phyloP scores from a whole-genome alignment of 1,284 basidiomycete species.

The Cryptococcus sp. region DNA sequence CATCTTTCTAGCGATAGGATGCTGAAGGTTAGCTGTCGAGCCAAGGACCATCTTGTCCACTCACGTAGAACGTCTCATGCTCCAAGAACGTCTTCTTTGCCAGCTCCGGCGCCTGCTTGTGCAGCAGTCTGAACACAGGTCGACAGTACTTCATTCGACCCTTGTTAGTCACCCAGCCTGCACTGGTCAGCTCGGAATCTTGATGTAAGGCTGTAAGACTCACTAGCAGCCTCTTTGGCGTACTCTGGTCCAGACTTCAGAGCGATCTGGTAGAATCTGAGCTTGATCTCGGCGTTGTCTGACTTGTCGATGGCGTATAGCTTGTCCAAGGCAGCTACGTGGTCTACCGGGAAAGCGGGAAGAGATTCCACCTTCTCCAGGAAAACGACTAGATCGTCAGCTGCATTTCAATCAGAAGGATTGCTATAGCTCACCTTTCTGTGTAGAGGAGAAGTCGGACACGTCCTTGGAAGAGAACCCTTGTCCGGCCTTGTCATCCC shows the following conservation, averaged over 20 bases:
- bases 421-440: constrained; percentile 30
- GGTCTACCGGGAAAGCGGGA: constrained; percentile 32
- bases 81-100: constrained; percentile 50
- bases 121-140: constrained; percentile 48
- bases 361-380: constrained; percentile 48
- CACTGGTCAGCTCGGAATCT: neutral
- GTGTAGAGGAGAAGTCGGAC: constrained; percentile 35
- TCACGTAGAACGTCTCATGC: constrained; percentile 49
- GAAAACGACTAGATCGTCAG: constrained; percentile 45
- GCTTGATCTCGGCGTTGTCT: constrained; percentile 49
- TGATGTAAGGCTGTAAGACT: constrained; percentile 9
- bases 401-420: neutral
- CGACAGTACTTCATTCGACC: constrained; percentile 51
- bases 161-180: constrained; percentile 50
- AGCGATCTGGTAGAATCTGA: constrained; percentile 51
- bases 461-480: constrained; percentile 40
- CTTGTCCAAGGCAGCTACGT: constrained; percentile 45
- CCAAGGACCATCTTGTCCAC: constrained; percentile 7
- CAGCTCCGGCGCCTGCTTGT: constrained; percentile 47
- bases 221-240: constrained; percentile 47
- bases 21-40: constrained; percentile 14
- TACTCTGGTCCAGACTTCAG: constrained; percentile 48
- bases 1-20: constrained; percentile 48
- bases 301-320: constrained; percentile 45
- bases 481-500: constrained; percentile 48